Base-by-base conservation (phyloP, 495 filamentous ascomycete species). In the Talaromyces proteolyticus region DNA sequence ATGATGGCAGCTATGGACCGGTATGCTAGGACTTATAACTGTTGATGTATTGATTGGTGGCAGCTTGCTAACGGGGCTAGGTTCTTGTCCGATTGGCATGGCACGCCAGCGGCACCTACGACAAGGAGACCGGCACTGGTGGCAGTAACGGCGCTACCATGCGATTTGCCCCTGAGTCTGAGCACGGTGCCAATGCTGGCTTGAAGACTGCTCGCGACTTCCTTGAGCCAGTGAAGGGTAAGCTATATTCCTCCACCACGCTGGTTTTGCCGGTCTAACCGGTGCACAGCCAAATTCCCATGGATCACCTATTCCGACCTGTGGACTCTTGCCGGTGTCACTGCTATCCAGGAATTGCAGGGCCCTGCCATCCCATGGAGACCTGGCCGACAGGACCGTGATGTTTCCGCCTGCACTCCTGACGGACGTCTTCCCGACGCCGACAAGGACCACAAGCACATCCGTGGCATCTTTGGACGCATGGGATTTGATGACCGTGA, bases 401-500 rank as follows among this genome's bases (percentile, higher is more conserved):
- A 96, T 53, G 73, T 89, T n/a, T 66, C 84, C 49, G 87, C 81
- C 64, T 95, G 91, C 79, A 93, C 91, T 41, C 93, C 93, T 42
- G 92, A 98, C 60, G 93, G 93, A 53, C 91, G 93, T 71, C 88
- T 98, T 22, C 93, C 93, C 52, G 92, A 98, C 64, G 93, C 79
- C 44, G 54, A 81, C 54, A 83, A 96, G 77, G 86, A 79, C 53
- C 79, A 86, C 51, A 76, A 79, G 53, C 93, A 98, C 71, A 76
- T 98, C 62, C 87, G 93, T 51, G 81, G 83, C 68, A 87, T 98
- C 77, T 98, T 98, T 79, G 79, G 81, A 66, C 89, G 92, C 66
- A 96, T 96, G 91, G 93, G 93, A 51, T 98, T 98, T 79, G 85
- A 94, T 68, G 93, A 98, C 73, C 86, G 85, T 44, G 92, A 98